Conservation (phyloP, 768 basidiomycete species). For the Suillus decipiens region DNA sequence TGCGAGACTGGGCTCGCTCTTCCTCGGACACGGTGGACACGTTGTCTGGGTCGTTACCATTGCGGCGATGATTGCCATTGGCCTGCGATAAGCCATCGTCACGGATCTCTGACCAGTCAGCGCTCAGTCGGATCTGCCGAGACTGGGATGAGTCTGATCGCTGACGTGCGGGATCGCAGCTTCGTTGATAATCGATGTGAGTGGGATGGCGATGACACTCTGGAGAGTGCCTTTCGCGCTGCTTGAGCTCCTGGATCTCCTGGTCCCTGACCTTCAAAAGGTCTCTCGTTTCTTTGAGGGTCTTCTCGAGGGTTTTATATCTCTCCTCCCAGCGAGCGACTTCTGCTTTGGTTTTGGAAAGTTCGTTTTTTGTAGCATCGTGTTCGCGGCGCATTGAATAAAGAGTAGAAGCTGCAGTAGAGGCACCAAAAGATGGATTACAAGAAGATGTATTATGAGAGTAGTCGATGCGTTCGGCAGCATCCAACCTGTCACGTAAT, state of each 20-base stretch:
- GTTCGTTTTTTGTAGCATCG: slow-evolving; percentile 55
- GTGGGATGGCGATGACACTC: slow-evolving; percentile 24
- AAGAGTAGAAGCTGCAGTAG: slow-evolving; percentile 45
- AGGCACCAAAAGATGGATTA: slow-evolving; percentile 33
- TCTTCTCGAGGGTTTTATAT: slow-evolving; percentile 61
- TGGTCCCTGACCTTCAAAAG: slow-evolving; percentile 55
- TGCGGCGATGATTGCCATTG: slow-evolving; percentile 18
- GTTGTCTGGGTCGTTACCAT: slow-evolving; percentile 23
- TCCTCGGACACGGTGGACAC: slow-evolving; percentile 45
- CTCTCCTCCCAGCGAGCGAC: slow-evolving; percentile 60
- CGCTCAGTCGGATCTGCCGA: slow-evolving; percentile 31
- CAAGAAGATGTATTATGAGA: slow-evolving; percentile 33
- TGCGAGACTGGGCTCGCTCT: slow-evolving; percentile 56
- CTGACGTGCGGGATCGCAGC: slow-evolving; percentile 27
- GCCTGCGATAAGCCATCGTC: slow-evolving; percentile 21
- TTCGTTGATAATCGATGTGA: slow-evolving; percentile 31
- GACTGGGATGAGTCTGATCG: slow-evolving; percentile 35
- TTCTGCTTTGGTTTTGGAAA: slow-evolving; percentile 55
- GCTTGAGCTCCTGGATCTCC: slow-evolving; percentile 59
- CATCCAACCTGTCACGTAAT: slow-evolving; percentile 46
- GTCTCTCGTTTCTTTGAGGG: slow-evolving; percentile 65
- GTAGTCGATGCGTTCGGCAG: slow-evolving; percentile 36
- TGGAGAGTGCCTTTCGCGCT: slow-evolving; percentile 33
- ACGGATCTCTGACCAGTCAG: slow-evolving; percentile 34
- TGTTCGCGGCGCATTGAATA: slow-evolving; percentile 52